Evolutionary conservation across 768 basidiomycete species (phyloP).

Genomic region (Lentinula guzmanii): DNA sequence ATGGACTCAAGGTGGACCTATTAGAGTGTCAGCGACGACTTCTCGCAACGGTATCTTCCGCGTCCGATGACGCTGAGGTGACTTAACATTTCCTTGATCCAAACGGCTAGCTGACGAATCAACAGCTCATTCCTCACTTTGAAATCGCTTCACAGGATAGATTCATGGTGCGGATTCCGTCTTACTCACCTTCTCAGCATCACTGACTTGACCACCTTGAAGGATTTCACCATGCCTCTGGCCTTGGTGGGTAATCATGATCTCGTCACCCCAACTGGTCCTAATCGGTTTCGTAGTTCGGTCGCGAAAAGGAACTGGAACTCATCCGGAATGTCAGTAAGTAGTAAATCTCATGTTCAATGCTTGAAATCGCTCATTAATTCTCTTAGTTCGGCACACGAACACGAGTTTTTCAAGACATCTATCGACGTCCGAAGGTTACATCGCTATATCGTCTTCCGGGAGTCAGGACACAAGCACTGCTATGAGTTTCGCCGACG

Average conservation of each 20-base stretch:
- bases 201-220: neutral
- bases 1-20: conserved; percentile 62
- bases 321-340: conserved; percentile 59
- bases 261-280: neutral
- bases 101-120: neutral
- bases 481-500: conserved; percentile 26
- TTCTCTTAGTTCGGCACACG: conserved; percentile 34
- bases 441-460: conserved; percentile 28
- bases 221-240: conserved; percentile 70
- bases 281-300: conserved; percentile 37
- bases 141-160: conserved; percentile 61
- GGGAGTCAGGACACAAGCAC: conserved; percentile 24
- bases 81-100: neutral
- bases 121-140: conserved; percentile 61
- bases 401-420: conserved; percentile 60
- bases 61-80: conserved; percentile 53
- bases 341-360: conserved; percentile 15
- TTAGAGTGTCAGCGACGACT: conserved; percentile 63
- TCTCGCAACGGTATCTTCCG: conserved; percentile 50
- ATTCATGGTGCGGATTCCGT: conserved; percentile 42
- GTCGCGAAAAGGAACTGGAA: conserved; percentile 67
- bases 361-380: conserved; percentile 15
- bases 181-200: neutral
- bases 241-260: conserved; percentile 39
- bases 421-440: conserved; percentile 36